phyloP scores from a whole-genome alignment of 495 filamentous ascomycete genomes.

The Neurospora sp. region DNA sequence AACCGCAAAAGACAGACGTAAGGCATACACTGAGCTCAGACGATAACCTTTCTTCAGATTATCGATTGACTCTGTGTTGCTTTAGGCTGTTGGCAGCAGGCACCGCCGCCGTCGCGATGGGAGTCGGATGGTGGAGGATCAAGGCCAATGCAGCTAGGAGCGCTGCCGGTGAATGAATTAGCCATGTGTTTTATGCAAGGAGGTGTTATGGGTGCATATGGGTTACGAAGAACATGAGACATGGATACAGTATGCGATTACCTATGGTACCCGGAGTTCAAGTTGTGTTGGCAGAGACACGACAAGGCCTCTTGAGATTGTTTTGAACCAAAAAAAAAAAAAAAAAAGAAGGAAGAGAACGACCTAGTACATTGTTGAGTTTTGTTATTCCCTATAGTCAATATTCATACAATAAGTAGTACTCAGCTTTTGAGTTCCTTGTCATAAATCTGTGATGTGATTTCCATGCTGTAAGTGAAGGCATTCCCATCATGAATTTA shows the following conservation, averaged over 20 bases:
- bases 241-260: neutral
- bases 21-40: constrained; percentile 4
- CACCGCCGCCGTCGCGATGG: constrained; percentile 6
- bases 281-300: neutral
- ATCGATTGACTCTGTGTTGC: constrained; percentile 10
- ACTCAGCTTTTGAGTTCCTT: neutral
- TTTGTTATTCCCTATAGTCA: neutral
- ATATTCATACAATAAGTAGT: neutral
- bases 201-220: neutral
- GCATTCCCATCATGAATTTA: neutral
- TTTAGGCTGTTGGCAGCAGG: constrained; percentile 12
- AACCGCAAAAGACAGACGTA: constrained; percentile 16
- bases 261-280: neutral
- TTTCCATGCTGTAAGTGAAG: neutral
- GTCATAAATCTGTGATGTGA: neutral
- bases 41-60: constrained; percentile 2
- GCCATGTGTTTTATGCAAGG: neutral
- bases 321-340: neutral
- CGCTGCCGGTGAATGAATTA: neutral
- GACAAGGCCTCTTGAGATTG: neutral
- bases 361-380: neutral
- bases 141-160: neutral
- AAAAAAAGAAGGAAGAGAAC: neutral
- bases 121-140: constrained; percentile 9
- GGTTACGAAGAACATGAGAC: neutral